Conservation (phyloP, 1,284 basidiomycete species). For the Fomitopsis pinicola region DNA sequence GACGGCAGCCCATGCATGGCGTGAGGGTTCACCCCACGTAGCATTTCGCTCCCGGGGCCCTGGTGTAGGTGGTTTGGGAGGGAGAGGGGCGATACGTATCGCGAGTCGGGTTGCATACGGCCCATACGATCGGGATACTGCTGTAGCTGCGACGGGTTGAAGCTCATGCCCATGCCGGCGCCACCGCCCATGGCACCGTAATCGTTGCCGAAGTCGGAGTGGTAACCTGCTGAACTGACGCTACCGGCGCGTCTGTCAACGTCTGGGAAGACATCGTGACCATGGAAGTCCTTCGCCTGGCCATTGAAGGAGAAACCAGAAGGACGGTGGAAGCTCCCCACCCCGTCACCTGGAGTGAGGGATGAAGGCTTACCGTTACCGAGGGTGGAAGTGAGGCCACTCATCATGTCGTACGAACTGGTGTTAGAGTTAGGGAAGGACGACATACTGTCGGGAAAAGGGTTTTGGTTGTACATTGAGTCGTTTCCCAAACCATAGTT, state of each 20-base stretch:
- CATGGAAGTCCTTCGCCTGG: slow-evolving; percentile 50
- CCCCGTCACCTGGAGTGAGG: slow-evolving; percentile 62
- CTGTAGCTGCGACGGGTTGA: slow-evolving; percentile 40
- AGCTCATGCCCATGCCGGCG: slow-evolving; percentile 40
- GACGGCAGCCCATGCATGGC: slow-evolving; percentile 49
- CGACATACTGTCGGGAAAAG: slow-evolving; percentile 54
- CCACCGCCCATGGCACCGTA: slow-evolving; percentile 46
- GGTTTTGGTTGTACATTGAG: slow-evolving; percentile 49
- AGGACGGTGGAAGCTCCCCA: slow-evolving; percentile 49
- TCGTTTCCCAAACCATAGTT: slow-evolving; percentile 51
- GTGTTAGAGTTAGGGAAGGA: slow-evolving; percentile 48
- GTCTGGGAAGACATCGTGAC: slow-evolving; percentile 45
- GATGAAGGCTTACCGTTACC: slow-evolving; percentile 72
- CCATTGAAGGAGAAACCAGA: slow-evolving; percentile 41
- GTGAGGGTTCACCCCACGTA: slow-evolving; percentile 63
- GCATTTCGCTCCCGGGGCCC: slow-evolving; percentile 43
- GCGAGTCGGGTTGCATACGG: slow-evolving; percentile 39
- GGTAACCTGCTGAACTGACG: slow-evolving; percentile 39
- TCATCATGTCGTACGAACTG: slow-evolving; percentile 61
- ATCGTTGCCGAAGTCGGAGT: slow-evolving; percentile 58
- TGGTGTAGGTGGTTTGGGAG: slow-evolving; percentile 41
- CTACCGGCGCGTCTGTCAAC: slow-evolving; percentile 56
- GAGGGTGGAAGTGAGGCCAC: slow-evolving; percentile 54
- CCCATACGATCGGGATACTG: slow-evolving; percentile 55
- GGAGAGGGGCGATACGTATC: slow-evolving; percentile 32